Conservation (phyloP, 257 asterid species). For the Ocimum tenuiflorum region DNA sequence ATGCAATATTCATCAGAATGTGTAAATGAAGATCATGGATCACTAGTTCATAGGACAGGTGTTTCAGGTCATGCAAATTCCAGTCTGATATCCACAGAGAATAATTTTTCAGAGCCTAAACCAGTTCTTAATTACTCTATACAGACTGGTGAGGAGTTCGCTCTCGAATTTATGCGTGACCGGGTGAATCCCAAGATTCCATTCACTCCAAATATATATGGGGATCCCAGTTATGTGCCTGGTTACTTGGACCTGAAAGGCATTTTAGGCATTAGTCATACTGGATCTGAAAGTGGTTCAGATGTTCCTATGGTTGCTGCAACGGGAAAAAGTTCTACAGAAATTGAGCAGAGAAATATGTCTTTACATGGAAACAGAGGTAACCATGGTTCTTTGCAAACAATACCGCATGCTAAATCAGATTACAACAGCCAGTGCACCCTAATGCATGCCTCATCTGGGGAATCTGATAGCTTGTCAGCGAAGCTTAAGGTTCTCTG, state of each 20-base stretch:
- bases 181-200: slow-evolving; percentile 56
- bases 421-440: slow-evolving; percentile 29
- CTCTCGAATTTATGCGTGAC: slow-evolving; percentile 86
- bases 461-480: slow-evolving; percentile 46
- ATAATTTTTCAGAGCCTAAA: slow-evolving; percentile 43
- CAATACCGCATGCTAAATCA: slow-evolving; percentile 36
- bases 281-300: slow-evolving; percentile 58
- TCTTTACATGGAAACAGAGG: slow-evolving; percentile 36
- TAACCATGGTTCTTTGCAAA: slow-evolving; percentile 31
- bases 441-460: slow-evolving; percentile 43
- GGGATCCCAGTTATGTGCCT: slow-evolving; percentile 48
- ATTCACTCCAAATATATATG: slow-evolving; percentile 37
- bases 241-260: slow-evolving; percentile 63
- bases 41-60: slow-evolving; percentile 39
- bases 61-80: slow-evolving; percentile 36
- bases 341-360: slow-evolving; percentile 32
- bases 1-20: slow-evolving; percentile 35
- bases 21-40: slow-evolving; percentile 34
- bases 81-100: slow-evolving; percentile 32
- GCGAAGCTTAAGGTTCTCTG: slow-evolving; percentile 63
- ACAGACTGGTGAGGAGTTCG: slow-evolving; percentile 95
- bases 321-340: slow-evolving; percentile 36
- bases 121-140: slow-evolving; percentile 75
- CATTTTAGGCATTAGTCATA: slow-evolving; percentile 42
- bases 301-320: slow-evolving; percentile 45